Evolutionary conservation across 2,329 filamentous ascomycete species (phyloP).

Genomic region (Pseudogymnoascus sp.): DNA sequence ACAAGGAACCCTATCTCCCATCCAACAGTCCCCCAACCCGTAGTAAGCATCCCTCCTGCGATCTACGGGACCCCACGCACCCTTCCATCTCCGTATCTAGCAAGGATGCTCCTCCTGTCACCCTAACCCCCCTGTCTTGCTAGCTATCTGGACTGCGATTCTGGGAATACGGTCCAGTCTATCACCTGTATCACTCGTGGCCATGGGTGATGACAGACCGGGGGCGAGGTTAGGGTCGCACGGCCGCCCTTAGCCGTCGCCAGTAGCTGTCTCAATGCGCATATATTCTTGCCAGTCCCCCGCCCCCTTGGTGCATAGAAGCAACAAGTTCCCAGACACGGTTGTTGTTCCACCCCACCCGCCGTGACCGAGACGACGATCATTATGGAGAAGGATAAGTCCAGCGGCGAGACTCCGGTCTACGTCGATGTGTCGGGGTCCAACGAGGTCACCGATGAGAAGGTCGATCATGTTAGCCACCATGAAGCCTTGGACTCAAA

Average conservation of each 20-base stretch:
- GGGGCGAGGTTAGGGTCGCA: neutral
- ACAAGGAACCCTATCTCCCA: neutral
- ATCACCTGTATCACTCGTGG: neutral
- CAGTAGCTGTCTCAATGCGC: neutral
- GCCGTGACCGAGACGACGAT: slow-evolving; percentile 4
- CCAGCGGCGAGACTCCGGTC: neutral
- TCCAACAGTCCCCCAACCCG: neutral
- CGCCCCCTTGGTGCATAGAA: neutral
- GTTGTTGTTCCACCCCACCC: neutral
- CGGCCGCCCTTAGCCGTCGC: neutral
- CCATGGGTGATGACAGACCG: neutral
- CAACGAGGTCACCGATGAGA: neutral
- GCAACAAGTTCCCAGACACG: slow-evolving; percentile 3
- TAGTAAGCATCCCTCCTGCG: neutral
- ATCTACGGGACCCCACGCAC: neutral
- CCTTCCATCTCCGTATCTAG: neutral
- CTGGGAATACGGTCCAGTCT: neutral
- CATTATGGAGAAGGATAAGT: slow-evolving; percentile 2
- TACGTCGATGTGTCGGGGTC: slow-evolving; percentile 1
- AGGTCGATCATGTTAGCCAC: neutral
- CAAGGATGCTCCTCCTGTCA: neutral
- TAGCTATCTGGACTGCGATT: slow-evolving; percentile 1
- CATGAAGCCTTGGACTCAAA: neutral
- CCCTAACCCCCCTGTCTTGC: neutral
- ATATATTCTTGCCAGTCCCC: slow-evolving; percentile 3